Percentiles rank a stretch among this genome's conserved stretches.
Conservation (phyloP, 164 flowering plant genomes). For the Magnolia officinalis region DNA sequence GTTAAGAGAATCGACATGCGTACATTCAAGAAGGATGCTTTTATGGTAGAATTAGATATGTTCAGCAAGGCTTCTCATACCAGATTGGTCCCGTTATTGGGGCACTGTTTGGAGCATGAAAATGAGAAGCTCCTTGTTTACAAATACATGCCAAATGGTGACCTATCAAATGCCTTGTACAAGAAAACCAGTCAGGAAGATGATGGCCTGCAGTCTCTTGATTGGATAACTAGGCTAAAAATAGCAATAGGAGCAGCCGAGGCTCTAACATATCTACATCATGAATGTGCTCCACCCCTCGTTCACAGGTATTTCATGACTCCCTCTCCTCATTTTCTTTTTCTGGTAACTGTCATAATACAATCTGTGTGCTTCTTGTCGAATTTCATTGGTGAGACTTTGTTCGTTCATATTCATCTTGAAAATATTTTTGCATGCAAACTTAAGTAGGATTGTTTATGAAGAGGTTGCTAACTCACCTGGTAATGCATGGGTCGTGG, state of each 20-base stretch:
- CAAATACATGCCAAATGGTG: conserved; percentile 85
- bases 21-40: conserved; percentile 49
- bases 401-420: too few relatives aligned
- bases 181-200: conserved; percentile 47
- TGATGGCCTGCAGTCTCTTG: conserved; percentile 76
- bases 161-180: conserved; percentile 70
- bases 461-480: too few relatives aligned
- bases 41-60: conserved; percentile 63
- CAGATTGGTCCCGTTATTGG: conserved; percentile 87
- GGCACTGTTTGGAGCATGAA: conserved; percentile 84
- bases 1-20: conserved; percentile 62
- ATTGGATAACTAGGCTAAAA: conserved; percentile 95
- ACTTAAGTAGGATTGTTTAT: too few relatives aligned
- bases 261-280: conserved; percentile 77
- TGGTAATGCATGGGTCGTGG: too few relatives aligned
- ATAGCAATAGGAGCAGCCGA: conserved; percentile 94
- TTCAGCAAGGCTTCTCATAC: conserved; percentile 64
- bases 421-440: too few relatives aligned
- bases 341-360: not conserved
- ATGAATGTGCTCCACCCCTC: conserved; percentile 79
- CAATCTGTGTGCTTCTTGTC: not conserved
- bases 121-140: conserved; percentile 77
- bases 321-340: conserved; percentile 3
- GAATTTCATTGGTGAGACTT: not conserved
- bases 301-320: conserved; percentile 73